Base-by-base conservation (phyloP, 495 filamentous ascomycete genomes). In the Penicillium parvum region DNA sequence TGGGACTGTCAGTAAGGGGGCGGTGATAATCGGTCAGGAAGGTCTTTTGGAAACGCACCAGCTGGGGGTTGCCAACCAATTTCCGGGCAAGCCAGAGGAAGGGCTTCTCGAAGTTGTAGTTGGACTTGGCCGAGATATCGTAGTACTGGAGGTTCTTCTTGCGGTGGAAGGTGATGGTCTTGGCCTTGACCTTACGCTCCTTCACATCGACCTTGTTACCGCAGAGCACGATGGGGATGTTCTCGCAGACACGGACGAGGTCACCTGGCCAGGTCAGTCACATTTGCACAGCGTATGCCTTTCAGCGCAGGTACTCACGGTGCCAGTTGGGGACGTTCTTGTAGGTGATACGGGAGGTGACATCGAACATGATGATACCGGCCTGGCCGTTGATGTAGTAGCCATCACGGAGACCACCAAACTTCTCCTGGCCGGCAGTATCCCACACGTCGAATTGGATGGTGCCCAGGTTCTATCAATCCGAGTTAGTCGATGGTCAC, bases 261-360 rank as follows among this genome's bases (percentile, higher is more conserved):
- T 99, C 94, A 78, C 90, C 90, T 96, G 41, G n/a, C 27, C 34
- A 21, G 7, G 20, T 63, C 29, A 64, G 55, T 22, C 3, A 17
- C 8, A 8, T 0, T 7, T 22, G n/a, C 16, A 25, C 10, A 25
- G 15, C 12, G 15, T 10, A n/a, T 21, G 25, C n/a, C 17, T 14
- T 12, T 27, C 16, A 12, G 21, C 20, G 14, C 7, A n/a, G 7
- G 18, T 19, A 84, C 90, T 72, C 82, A 96, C 94, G 94, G 72
- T 99, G 94, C 94, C 94, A 99, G 86, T 97, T 97, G 68, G 94
- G 94, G 45, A 99, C 94, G 77, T 99, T 99, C 86, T 99, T 99
- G 84, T 99, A 99, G 63, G 94, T 99, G 70, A 99, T 99, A 67
- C 94, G 88, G 50, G 94, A 97, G 35, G 94, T 99, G 43, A 99